Evolutionary conservation across 306 rosid species (phyloP).

Genomic region (Potentilla sterilis): DNA sequence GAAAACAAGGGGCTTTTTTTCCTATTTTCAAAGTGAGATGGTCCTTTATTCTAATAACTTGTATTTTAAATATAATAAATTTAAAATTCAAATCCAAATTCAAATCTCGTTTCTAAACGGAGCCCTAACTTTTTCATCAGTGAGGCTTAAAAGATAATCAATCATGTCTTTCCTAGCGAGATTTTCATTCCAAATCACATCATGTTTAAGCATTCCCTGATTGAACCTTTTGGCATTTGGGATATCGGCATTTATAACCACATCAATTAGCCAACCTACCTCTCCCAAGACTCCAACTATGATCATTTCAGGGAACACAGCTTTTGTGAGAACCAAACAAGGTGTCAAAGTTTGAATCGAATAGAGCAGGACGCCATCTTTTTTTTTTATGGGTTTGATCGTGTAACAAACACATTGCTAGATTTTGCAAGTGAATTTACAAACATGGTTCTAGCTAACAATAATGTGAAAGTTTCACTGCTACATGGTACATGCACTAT

Average conservation of each 20-base stretch:
- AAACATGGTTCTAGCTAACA: no score
- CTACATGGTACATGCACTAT: no score
- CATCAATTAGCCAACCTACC: constrained; percentile 90
- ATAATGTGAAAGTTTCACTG: no score
- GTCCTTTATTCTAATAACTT: no score
- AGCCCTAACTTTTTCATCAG: constrained; percentile 45
- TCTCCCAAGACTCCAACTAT: constrained; percentile 49
- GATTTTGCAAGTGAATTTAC: no score
- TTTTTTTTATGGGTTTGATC: no score
- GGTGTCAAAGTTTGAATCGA: constrained; percentile 77
- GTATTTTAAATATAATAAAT: no score
- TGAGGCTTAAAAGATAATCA: constrained; percentile 64
- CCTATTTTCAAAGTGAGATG: no score
- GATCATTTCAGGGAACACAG: constrained; percentile 68
- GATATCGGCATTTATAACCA: constrained; percentile 55
- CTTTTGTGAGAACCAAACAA: constrained; percentile 49
- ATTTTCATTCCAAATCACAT: constrained; percentile 59
- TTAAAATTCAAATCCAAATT: no score
- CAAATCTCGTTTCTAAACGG: no score
- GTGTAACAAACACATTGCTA: no score
- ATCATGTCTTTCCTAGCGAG: constrained; percentile 53
- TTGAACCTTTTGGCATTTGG: constrained; percentile 60
- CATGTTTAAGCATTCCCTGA: constrained; percentile 61
- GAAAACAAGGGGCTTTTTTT: no score
- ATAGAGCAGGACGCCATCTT: constrained; percentile 11